Evolutionary conservation across 2,329 filamentous ascomycete genomes (phyloP), one percentile per base, ranked within the genome.

Genomic region (Paecilomyces dactylethromorphus): DNA sequence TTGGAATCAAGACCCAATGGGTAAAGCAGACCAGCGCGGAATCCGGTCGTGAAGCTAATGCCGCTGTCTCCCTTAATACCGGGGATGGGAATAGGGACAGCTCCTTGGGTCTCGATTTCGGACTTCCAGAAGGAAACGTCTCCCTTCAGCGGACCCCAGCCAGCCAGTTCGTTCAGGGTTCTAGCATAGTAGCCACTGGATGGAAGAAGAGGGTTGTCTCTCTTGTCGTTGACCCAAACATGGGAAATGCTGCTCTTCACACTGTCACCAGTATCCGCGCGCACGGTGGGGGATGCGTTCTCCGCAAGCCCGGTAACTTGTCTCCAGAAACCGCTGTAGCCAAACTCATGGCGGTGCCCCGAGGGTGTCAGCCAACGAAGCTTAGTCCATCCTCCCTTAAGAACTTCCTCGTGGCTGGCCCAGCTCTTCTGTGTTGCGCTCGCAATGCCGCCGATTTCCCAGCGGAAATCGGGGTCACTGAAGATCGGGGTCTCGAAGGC

Each of bases 91-190:
- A 97, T 80, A 0, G 92, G 87, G 1, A 93, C 60, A 2, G 91
- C 91, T 58, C 85, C 85, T 62, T 91, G 87, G 1, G 91, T 80
- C 74, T 97, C 93, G 15, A 93, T 68, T 73, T 97, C 92, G n/a
- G 87, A 86, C 76, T 96, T 99, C 73, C 86, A 91, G 74, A 97
- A 97, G n/a, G 89, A 87, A 1, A 96, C 92, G 67, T 97, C 94
- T 45, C 94, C 94, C 62, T 84, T 85, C 18, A 99, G 78, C 0
- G 89, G 87, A 0, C 93, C 92, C 74, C 89, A 86, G 11, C 94
- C 93, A 2, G 94, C 93, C n/a, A 97, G 73, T 70, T 97, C 93
- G 29, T 89, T 84, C 24, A 86, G 80, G 0, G 89, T 86, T 71
- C 91, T 92, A 29, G 93, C 68, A 65, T 95, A 84, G 73, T 93